A percentile compares a stretch with the other conserved stretches of the same genome.
Conservation (phyloP, 257 asterid genomes). For the Solanum acaule region DNA sequence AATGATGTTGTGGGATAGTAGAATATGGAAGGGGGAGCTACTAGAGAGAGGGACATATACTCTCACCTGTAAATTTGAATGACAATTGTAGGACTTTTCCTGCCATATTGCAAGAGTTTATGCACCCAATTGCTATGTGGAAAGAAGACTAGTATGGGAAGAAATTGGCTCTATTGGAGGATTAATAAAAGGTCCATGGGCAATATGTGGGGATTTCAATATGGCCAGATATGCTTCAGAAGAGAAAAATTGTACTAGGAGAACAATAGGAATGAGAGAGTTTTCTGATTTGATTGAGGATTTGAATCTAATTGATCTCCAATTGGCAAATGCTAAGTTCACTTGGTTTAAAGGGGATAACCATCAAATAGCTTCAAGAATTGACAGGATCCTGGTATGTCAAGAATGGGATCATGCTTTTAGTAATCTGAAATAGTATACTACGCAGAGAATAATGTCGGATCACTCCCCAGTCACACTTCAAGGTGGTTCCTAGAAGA, state of each 20-base stretch:
- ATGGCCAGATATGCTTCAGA: not conserved
- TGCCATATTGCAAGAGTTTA: not conserved
- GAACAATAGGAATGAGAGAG: not conserved
- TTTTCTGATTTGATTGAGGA: too few relatives aligned
- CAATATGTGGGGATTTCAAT: not conserved
- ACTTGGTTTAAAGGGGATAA: not conserved
- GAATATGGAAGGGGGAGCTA: not conserved
- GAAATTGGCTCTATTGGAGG: not conserved
- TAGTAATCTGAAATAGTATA: not conserved
- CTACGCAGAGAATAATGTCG: not conserved
- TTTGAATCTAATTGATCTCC: not conserved
- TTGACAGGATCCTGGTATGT: not conserved
- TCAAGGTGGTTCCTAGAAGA: not conserved
- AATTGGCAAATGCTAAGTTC: not conserved
- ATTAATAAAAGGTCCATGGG: not conserved
- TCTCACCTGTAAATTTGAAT: not conserved
- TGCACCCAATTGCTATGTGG: not conserved
- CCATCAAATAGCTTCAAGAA: not conserved
- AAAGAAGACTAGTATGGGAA: not conserved
- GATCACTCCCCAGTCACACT: not conserved
- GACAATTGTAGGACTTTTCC: not conserved
- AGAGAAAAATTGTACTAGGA: not conserved
- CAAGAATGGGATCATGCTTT: not conserved
- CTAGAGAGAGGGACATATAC: not conserved
- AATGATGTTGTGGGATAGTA: not conserved